These are phyloP conservation scores for Trebouxia sp. DNA, from an alignment of 139 green algal genomes.

Conservation along the genomic window DNA sequence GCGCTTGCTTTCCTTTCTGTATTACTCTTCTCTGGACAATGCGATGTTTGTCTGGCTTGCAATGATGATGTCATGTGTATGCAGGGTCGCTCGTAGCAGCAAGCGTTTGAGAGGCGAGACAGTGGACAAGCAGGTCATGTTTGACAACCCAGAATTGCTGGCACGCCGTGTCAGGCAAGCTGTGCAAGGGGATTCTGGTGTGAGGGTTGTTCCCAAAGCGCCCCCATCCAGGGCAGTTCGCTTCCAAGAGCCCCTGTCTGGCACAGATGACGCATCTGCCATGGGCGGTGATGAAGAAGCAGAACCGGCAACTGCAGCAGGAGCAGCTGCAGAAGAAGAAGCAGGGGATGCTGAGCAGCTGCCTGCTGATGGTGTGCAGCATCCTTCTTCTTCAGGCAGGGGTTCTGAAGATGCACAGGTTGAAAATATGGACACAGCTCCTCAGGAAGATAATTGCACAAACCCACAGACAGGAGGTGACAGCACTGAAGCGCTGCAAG, in stretches of 20 bases:
- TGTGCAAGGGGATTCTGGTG: not conserved
- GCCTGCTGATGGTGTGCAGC: not conserved
- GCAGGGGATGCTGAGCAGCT: not conserved
- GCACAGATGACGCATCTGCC: not conserved
- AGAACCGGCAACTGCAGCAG: not conserved
- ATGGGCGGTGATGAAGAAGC: not conserved
- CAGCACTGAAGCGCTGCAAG: not conserved
- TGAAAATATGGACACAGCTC: too few species aligned
- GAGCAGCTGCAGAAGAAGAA: not conserved
- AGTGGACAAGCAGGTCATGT: constrained; percentile 10
- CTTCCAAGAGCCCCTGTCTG: not conserved
- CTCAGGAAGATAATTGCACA: too few species aligned
- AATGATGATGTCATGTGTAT: not conserved
- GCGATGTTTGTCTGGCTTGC: too few species aligned
- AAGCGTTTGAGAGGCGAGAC: constrained; percentile 18
- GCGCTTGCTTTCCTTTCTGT: too few species aligned
- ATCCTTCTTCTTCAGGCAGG: not conserved
- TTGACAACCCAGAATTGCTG: constrained; percentile 11
- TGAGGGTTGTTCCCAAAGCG: not conserved
- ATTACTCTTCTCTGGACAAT: too few species aligned
- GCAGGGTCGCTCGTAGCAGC: not conserved
- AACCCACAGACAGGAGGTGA: too few species aligned
- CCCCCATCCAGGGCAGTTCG: not conserved
- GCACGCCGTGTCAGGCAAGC: not conserved
- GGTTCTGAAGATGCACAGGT: too few species aligned